Conservation (phyloP, 2,329 filamentous ascomycete genomes). For the Scopulariopsis brevicaulis region DNA sequence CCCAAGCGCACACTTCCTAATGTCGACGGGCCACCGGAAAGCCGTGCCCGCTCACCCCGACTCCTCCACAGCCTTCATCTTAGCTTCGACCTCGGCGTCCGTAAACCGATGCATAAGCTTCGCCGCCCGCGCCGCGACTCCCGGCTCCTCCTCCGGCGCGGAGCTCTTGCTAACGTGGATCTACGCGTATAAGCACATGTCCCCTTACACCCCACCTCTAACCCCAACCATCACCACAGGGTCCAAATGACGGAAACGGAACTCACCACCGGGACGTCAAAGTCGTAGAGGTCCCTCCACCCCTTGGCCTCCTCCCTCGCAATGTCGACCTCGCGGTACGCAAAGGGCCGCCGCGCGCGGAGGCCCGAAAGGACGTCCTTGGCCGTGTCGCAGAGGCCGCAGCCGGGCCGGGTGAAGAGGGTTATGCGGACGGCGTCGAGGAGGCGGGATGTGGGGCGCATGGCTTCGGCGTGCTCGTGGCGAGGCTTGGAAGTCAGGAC, state of each 20-base stretch:
- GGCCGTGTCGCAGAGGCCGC: slow-evolving; percentile 58
- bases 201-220: neutral
- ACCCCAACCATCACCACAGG: neutral
- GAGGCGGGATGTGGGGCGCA: slow-evolving; percentile 39
- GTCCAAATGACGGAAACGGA: neutral
- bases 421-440: slow-evolving; percentile 54
- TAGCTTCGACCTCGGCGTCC: slow-evolving; percentile 49
- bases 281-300: slow-evolving; percentile 68
- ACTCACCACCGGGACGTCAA: slow-evolving; percentile 69
- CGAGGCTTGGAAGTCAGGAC: neutral
- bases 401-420: slow-evolving; percentile 62
- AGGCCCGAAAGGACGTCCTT: slow-evolving; percentile 49
- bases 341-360: slow-evolving; percentile 43
- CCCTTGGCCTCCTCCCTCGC: slow-evolving; percentile 44
- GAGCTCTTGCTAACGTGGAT: slow-evolving; percentile 51
- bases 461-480: slow-evolving; percentile 14
- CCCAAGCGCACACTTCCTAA: too few species aligned
- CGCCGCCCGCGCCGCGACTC: slow-evolving; percentile 43
- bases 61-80: slow-evolving; percentile 52
- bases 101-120: slow-evolving; percentile 75
- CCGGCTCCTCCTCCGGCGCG: slow-evolving; percentile 37
- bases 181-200: slow-evolving; percentile 19
- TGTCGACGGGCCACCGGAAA: too few species aligned
- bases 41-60: neutral
- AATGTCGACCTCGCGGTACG: slow-evolving; percentile 59